Percentiles rank a stretch among this genome's conserved stretches.
phyloP scores from a whole-genome alignment of 2,329 filamentous ascomycete species.

The Mariannaea sp. region DNA sequence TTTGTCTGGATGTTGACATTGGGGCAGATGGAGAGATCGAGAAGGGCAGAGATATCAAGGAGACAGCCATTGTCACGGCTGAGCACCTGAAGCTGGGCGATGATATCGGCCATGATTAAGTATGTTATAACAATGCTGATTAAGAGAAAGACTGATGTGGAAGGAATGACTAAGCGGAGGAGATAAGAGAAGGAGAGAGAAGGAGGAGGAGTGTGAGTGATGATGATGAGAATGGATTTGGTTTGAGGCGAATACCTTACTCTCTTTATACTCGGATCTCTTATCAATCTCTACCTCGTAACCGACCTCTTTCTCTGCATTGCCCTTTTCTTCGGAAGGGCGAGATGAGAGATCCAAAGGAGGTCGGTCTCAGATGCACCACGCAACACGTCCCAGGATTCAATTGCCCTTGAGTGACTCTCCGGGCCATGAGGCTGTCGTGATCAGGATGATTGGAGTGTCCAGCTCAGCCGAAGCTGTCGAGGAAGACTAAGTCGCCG shows the following conservation, averaged over 20 bases:
- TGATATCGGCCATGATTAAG: slow-evolving; percentile 28
- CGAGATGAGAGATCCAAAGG: no score
- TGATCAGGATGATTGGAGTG: no score
- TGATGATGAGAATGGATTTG: slow-evolving; percentile 2
- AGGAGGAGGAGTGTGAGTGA: slow-evolving; percentile 20
- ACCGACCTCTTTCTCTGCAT: background rate
- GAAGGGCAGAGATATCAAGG: slow-evolving; percentile 29
- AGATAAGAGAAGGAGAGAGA: slow-evolving; percentile 1
- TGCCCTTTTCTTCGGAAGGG: no score
- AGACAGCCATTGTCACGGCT: slow-evolving; percentile 27
- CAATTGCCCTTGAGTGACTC: no score
- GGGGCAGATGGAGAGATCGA: slow-evolving; percentile 30
- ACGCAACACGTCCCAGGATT: no score
- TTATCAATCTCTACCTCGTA: background rate
- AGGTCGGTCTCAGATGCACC: no score
- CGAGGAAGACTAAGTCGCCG: background rate
- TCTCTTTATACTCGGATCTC: slow-evolving; percentile 18
- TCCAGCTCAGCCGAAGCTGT: background rate
- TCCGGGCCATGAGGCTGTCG: no score
- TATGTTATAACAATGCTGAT: slow-evolving; percentile 13
- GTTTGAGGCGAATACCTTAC: slow-evolving; percentile 2
- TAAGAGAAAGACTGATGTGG: slow-evolving; percentile 12
- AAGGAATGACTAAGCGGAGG: slow-evolving; percentile 7
- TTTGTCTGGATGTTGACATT: slow-evolving; percentile 28
- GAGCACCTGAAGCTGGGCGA: slow-evolving; percentile 30